Evolutionary conservation across 1,284 basidiomycete genomes (phyloP), one percentile per base, ranked within the genome.

Genomic region (Ceratobasidium theobromae): DNA sequence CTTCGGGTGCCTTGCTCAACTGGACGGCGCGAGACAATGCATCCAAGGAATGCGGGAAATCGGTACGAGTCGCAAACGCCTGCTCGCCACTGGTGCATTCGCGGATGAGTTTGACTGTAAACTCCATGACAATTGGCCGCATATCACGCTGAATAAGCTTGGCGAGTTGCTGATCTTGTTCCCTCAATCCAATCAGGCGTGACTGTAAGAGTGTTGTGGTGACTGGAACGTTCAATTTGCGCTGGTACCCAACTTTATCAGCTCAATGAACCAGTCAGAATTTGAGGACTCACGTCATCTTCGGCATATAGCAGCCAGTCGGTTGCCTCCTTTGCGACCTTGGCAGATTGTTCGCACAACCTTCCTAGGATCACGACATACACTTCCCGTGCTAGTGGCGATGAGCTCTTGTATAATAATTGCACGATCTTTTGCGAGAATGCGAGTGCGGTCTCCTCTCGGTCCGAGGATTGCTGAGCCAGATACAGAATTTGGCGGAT

Each of bases 301-400:
- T 99, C 95, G 14, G 96, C 93, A 74, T 95, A 98, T 53, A 98
- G 80, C 57, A 99, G 80, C 97, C 97, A 99, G 12, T 91, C 93
- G 66, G 95, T 91, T 8, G 96, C 97, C 78, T 99, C 97, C 77
- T 94, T 94, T 21, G 91, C 93, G 48, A 98, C 95, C 73, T 97
- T 94, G 72, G 91, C 86, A 69, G 93, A 96, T 28, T 88, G 80
- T 70, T 88, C 86, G 77, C 97, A 99, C 23, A 99, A 81, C 69
- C 92, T 88, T 70, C 96, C 91, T 23, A 99, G 80, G 53, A 99
- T 79, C 38, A 88, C 85, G 33, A 94, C 93, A 76, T 95, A 98
- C 25, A 96, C 88, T 74, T 97, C 94, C 57, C 95, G 85, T 0
- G 90, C 93, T 49, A 98, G 81, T 67, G 89, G 86, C 2, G 86